These are phyloP conservation scores for Cymodocea nodosa DNA, from an alignment of 116 monocot species.

Conservation along the genomic window DNA sequence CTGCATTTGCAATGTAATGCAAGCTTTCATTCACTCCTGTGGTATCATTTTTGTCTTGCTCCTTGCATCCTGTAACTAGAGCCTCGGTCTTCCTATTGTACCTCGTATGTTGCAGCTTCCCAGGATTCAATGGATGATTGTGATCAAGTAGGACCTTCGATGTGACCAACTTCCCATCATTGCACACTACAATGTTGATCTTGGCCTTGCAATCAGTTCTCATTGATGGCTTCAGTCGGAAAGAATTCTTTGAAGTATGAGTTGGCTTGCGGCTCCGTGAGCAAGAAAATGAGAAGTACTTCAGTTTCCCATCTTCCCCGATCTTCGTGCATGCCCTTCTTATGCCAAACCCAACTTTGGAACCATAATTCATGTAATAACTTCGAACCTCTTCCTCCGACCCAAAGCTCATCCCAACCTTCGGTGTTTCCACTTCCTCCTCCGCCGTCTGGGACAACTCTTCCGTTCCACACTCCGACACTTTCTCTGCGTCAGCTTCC, in stretches of 20 bases:
- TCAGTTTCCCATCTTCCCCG: constrained; percentile 31
- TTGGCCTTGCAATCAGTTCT: constrained; percentile 53
- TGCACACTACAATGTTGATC: constrained; percentile 36
- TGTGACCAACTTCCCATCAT: constrained; percentile 37
- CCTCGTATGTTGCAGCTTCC: constrained; percentile 26
- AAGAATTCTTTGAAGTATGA: constrained; percentile 8
- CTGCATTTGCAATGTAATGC: constrained; percentile 1
- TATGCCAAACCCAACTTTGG: constrained; percentile 38
- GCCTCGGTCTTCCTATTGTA: constrained; percentile 30
- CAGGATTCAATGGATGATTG: constrained; percentile 49
- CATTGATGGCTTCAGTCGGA: constrained; percentile 30
- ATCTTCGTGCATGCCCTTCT: constrained; percentile 37
- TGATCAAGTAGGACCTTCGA: constrained; percentile 44
- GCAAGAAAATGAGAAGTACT: constrained; percentile 45
- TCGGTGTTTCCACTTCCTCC: constrained; percentile 3
- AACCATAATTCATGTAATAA: constrained; percentile 49
- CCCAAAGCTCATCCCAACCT: constrained; percentile 44
- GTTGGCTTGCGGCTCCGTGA: constrained; percentile 40
- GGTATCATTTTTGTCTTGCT: background rate
- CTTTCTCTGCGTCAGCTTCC: background rate
- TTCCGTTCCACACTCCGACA: background rate
- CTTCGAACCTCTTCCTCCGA: constrained; percentile 46
- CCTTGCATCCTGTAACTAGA: background rate
- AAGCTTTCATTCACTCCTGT: background rate
- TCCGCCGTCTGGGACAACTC: background rate